Base-by-base conservation (phyloP, 164 flowering plant species). In the Vitis rupestris region DNA sequence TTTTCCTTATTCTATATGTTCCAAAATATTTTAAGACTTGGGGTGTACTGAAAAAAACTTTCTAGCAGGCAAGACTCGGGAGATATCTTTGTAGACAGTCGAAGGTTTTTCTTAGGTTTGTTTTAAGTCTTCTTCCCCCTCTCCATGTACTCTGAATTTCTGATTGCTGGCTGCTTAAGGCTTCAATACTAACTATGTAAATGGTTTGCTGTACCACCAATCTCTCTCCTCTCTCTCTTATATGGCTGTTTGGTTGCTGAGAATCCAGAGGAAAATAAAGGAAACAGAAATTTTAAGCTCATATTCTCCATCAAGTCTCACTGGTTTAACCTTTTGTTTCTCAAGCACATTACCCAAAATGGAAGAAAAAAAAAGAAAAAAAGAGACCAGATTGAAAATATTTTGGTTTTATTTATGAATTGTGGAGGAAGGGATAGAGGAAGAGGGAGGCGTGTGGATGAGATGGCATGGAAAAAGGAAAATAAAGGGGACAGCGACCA, bases 111-210 rank as follows among this genome's bases (percentile, higher is more conserved):
- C 69, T 31, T 71, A 75, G 74, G 44, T 55, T 69, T 64, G 62
- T 66, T 29, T 44, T 50, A 60, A 63, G 61, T 48, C 53, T 17
- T 64, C 9, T 17, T 37, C 15, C 57, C 62, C 13, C 48, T 54
- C 51, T 54, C 51, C 65, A 13, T 78, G 83, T 77, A 72, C 63
- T 23, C 44, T 51, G 47, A 16, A 13, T n/a, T 51, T 74, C 70
- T 76, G 78, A 72, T 70, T 78, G 74, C 73, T 72, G 67, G 63
- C 63, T 52, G 23, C 47, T 50, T 54, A 17, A 70, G 52, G 56
- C 9, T 67, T 66, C 64, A 55, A 55, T 74, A 59, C 65, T 75
- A 70, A 59, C 51, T 56, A 75, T 79, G 81, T 81, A 83, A 72
- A 83, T 83, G 80, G 72, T 75, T 70, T 65, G 50, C 68, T 56